These are phyloP conservation scores for Pythium brachiatum DNA, from an alignment of 352 stramenopile species.

Conservation along the genomic window DNA sequence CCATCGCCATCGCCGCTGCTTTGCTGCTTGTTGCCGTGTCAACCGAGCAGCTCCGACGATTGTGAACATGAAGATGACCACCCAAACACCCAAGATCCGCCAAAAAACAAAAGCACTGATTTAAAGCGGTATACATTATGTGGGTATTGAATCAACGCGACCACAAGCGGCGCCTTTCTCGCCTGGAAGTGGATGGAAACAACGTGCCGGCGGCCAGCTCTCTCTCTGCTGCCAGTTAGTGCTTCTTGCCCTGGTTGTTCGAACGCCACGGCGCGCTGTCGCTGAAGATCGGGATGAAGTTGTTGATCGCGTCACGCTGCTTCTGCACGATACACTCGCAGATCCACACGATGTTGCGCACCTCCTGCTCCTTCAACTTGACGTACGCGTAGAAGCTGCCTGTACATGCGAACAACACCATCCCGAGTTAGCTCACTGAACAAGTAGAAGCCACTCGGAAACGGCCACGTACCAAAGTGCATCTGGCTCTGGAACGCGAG, in stretches of 20 bases:
- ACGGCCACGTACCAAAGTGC: constrained; percentile 89
- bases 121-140: constrained; percentile 7
- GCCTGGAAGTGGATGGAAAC: background rate
- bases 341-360: constrained; percentile 99
- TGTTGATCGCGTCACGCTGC: constrained; percentile 98
- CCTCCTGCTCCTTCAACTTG: constrained; percentile 99
- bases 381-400: constrained; percentile 98
- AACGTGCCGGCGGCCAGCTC: background rate
- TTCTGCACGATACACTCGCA: constrained; percentile 99
- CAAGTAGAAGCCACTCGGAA: background rate
- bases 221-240: constrained; percentile 15
- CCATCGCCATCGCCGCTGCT: background rate
- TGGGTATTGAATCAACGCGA: constrained; percentile 3
- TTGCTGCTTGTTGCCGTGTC: constrained; percentile 7
- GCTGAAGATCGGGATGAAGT: constrained; percentile 99
- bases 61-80: constrained; percentile 1
- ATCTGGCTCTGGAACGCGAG: constrained; percentile 99
- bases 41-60: constrained; percentile 1
- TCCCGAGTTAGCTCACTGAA: background rate
- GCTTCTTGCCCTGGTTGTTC: constrained; percentile 55
- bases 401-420: constrained; percentile 3
- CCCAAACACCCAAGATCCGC: constrained; percentile 11
- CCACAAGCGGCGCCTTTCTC: background rate
- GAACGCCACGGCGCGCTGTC: constrained; percentile 92
- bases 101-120: background rate